Conservation (phyloP, 1,284 basidiomycete species). For the Trametes pubescens region DNA sequence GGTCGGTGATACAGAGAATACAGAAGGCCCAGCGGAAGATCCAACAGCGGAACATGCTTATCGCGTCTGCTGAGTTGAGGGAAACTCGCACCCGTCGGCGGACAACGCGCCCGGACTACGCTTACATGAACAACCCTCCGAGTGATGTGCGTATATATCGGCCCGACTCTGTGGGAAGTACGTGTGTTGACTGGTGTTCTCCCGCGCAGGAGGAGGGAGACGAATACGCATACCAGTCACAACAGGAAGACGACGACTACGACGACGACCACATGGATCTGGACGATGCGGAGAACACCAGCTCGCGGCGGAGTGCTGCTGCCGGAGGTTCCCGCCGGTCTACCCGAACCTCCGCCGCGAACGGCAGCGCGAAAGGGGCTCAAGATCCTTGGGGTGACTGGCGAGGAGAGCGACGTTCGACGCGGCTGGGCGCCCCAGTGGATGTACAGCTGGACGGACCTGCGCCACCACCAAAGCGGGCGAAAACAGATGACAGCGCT, state of each 20-base stretch:
- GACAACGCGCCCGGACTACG: slow-evolving; percentile 78
- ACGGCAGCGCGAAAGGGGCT: slow-evolving; percentile 60
- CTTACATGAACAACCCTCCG: slow-evolving; percentile 70
- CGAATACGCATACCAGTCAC: slow-evolving; percentile 61
- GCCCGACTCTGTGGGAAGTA: slow-evolving; percentile 37
- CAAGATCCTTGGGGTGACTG: slow-evolving; percentile 62
- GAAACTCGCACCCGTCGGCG: slow-evolving; percentile 77
- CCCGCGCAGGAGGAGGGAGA: slow-evolving; percentile 65
- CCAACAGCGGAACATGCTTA: slow-evolving; percentile 67
- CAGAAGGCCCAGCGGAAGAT: slow-evolving; percentile 71
- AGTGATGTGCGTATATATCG: slow-evolving; percentile 60
- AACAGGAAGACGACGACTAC: slow-evolving; percentile 68
- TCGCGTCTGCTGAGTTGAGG: slow-evolving; percentile 78
- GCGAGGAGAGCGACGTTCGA: slow-evolving; percentile 79
- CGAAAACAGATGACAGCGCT: slow-evolving; percentile 76
- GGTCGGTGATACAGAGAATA: slow-evolving; percentile 58
- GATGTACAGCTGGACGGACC: slow-evolving; percentile 61
- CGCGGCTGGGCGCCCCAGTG: slow-evolving; percentile 62
- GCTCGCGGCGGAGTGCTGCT: slow-evolving; percentile 44
- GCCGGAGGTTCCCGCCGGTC: slow-evolving; percentile 65
- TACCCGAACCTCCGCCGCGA: slow-evolving; percentile 52
- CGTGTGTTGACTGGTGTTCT: slow-evolving; percentile 1
- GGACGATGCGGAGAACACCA: slow-evolving; percentile 51
- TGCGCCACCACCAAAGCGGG: slow-evolving; percentile 59
- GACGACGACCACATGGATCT: slow-evolving; percentile 66